Evolutionary conservation across 2,329 filamentous ascomycete genomes (phyloP).

Genomic region (Diplodia scrobiculata): DNA sequence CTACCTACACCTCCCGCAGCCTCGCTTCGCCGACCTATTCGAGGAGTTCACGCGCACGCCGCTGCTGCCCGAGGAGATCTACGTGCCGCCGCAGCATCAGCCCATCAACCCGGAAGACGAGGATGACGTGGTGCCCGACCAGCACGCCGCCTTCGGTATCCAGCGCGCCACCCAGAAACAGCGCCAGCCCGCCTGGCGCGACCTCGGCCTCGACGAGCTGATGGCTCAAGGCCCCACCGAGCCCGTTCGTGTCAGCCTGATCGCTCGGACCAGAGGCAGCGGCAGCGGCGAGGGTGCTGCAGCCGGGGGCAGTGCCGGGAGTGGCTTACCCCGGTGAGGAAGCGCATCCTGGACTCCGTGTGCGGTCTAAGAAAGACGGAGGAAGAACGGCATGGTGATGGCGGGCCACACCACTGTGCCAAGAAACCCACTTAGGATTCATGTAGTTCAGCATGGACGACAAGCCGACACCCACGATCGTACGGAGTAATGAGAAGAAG

Average conservation of each 20-base stretch:
- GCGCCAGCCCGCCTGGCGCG: constrained; percentile 75
- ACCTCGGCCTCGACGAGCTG: constrained; percentile 71
- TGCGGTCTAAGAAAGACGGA: neutral
- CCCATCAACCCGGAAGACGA: constrained; percentile 86
- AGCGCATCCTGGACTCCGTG: neutral
- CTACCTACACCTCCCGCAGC: constrained; percentile 71
- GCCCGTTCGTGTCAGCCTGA: constrained; percentile 29
- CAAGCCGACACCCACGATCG: neutral
- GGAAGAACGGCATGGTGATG: neutral
- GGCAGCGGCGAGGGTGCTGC: constrained; percentile 23
- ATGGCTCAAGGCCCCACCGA: constrained; percentile 63
- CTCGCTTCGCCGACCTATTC: constrained; percentile 75
- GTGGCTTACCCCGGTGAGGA: constrained; percentile 29
- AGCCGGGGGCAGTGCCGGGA: constrained; percentile 8
- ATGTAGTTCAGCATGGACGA: neutral
- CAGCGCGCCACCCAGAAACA: constrained; percentile 73
- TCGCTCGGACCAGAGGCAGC: constrained; percentile 4
- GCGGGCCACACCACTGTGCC: neutral
- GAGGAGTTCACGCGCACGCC: constrained; percentile 58
- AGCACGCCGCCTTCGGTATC: constrained; percentile 85
- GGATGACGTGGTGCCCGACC: constrained; percentile 84
- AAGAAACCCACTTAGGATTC: neutral
- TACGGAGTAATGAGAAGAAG: neutral
- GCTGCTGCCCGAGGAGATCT: constrained; percentile 67
- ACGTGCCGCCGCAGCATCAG: constrained; percentile 76